Evolutionary conservation across 306 rosid species (phyloP), one percentile per base, ranked within the genome.

Genomic region (Fragaria vesca): DNA sequence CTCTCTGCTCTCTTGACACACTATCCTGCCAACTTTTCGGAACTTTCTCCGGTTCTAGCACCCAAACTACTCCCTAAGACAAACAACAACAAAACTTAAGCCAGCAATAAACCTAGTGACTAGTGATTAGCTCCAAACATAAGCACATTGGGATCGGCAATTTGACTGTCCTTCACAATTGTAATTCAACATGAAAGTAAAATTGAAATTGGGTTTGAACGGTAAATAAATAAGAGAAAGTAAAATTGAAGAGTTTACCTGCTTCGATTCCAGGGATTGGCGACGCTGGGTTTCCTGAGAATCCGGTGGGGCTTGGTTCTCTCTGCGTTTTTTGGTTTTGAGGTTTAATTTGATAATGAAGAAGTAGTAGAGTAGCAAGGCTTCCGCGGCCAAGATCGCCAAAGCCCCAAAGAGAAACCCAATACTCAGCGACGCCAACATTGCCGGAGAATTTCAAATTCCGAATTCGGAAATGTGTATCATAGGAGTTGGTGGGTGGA

Each of bases 1-100:
- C 81, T 77, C 79, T 88, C 0, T 40, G 43, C 43, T 40, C 43
- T 40, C 43, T 42, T 42, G 45, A 42, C 10, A 38, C 42, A 4
- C 42, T 42, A 15, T 90, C 94, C 72, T 18, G 78, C 73, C 54
- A 48, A 0, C 62, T 81, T 81, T 82, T 88, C 11, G 90, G 81
- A 81, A 83, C 86, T 77, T 88, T 91, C 32, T 86, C 91, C 51
- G 92, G 76, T 80, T 89, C 97, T 72, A 92, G 77, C 63, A 95
- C 82, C 99, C 99, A 95, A 82, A 95, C 82, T 72, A 83, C 81
- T 46, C 99, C 99, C 99, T 32, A 32, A 30, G 34, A 32, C 34
- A 32, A 66, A 75, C 4, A 47, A 74, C 5, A 45, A 17, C 4
- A 52, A 46, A 51, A 47, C 10, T 8, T 28, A 51, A 5, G 21